Evolutionary conservation across 306 rosid genomes (phyloP), one percentile per base, ranked within the genome.

Genomic region (Albizia julibrissin): DNA sequence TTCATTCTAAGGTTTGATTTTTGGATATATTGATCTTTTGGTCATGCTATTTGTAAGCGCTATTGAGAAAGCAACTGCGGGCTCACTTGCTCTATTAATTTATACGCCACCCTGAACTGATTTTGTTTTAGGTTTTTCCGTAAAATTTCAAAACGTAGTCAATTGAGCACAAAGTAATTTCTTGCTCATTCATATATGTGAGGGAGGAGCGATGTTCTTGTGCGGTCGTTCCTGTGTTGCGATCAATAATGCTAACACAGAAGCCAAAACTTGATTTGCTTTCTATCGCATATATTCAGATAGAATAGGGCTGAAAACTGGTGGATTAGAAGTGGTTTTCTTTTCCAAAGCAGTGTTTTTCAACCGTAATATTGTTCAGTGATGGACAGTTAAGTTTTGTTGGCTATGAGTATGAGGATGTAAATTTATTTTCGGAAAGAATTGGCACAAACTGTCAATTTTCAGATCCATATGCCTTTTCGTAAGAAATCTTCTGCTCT

Each of bases 41-140:
- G 43, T 62, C 24, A 74, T 67, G 75, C 11, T 78, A 27, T 66
- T 43, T 34, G 10, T 71, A 70, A 64, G 79, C 44, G 58, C 54
- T 69, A 19, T 50, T 80, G 10, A 16, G 22, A 43, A 74, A 76
- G 85, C 80, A 81, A 18, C 69, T 27, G 21, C 21, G 65, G 58
- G 66, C 24, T 14, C 72, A 54, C 40, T 62, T 46, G 47, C 62
- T 1, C 15, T 69, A 21, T 39, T 4, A 26, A 43, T 72, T 59
- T 80, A 58, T 54, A 42, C 56, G 21, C 76, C 16, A 31, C 8
- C 13, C 3, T 39, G 66, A 19, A n/a, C 52, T 18, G 33, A 21
- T 54, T 54, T 21, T 54, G 62, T 54, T 54, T 19, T 6, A 10
- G 18, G 21, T 27, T 31, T 31, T 74, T 6, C 15, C 6, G 77